Base-by-base conservation (phyloP, 352 stramenopile genomes). In the Globisporangium canariense region DNA sequence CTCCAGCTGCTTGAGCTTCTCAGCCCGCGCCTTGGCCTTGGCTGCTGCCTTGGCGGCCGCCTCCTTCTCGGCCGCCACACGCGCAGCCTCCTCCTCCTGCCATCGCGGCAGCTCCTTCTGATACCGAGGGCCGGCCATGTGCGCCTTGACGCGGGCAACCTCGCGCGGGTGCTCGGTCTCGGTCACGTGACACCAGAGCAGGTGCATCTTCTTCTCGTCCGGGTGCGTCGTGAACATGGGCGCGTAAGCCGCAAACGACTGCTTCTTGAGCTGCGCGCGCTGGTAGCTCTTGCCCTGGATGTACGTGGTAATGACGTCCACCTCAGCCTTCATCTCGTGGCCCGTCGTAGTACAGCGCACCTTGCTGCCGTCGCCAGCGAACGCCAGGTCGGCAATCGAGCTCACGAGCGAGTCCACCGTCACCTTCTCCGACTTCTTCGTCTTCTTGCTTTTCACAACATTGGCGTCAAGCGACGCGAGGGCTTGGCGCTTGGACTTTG, bases 181-280 rank as follows among this genome's bases (percentile, higher is more conserved):
- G 2, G 81, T 90, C 51, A 90, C 81, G 58, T 73, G 74, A 66
- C 81, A 90, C 81, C 81, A 90, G 60, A 90, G 47, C 67, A 87
- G 68, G 30, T 74, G 65, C 32, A 64, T 46, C 69, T 83, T 76
- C 20, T 77, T 75, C 57, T 84, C 77, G 56, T 89, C 79, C 25
- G 78, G 73, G 43, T 91, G 80, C 59, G 73, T 60, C 50, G 78
- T 64, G 61, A 91, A 89, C 80, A 89, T 89, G 7, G 82, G 82
- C 30, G 77, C 77, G 57, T 80, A 91, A 36, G 71, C 64, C 18
- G 71, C 68, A 57, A 91, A 87, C 25, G 78, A 88, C 20, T 72
- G 57, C 28, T 60, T 68, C 62, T 82, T 74, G 13, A 72, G 60
- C 51, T 66, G 66, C 7, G 76, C 74, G 22, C 80, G 80, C 45